Conservation (phyloP, 2,329 filamentous ascomycete species). For the Exophiala sideris region DNA sequence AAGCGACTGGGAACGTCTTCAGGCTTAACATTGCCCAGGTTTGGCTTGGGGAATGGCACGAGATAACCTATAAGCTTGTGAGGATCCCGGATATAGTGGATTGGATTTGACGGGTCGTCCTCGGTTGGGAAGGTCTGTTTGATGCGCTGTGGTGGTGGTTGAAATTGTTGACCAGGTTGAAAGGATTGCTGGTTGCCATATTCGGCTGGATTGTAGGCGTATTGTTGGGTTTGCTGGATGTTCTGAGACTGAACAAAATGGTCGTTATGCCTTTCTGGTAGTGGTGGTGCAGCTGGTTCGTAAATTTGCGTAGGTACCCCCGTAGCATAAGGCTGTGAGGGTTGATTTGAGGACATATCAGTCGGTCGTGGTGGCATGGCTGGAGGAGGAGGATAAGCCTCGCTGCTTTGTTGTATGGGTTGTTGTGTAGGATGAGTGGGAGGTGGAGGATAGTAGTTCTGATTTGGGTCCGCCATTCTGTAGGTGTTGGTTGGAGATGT, state of each 20-base stretch:
- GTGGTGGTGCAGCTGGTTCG: slow-evolving; percentile 8
- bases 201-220: slow-evolving; percentile 4
- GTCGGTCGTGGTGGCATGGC: slow-evolving; percentile 1
- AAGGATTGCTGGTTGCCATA: slow-evolving; percentile 5
- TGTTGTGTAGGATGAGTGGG: slow-evolving; percentile 2
- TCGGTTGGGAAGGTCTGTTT: slow-evolving; percentile 16
- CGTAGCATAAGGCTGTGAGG: not conserved
- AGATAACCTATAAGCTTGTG: slow-evolving; percentile 44
- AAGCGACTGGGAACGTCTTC: slow-evolving; percentile 40
- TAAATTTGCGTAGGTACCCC: not conserved
- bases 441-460: slow-evolving; percentile 7
- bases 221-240: slow-evolving; percentile 1
- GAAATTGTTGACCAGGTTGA: slow-evolving; percentile 11
- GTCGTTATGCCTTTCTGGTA: slow-evolving; percentile 9
- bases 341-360: slow-evolving; percentile 5
- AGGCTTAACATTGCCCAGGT: slow-evolving; percentile 32
- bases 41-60: slow-evolving; percentile 44
- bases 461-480: slow-evolving; percentile 6
- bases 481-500: not conserved
- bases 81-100: slow-evolving; percentile 42
- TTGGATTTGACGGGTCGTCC: slow-evolving; percentile 32
- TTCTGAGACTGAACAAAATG: slow-evolving; percentile 1
- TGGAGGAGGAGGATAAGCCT: not conserved
- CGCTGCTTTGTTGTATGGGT: not conserved
- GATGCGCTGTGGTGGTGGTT: slow-evolving; percentile 22